Base-by-base conservation (phyloP, 2,329 filamentous ascomycete genomes). In the Hypoxylon sp. region DNA sequence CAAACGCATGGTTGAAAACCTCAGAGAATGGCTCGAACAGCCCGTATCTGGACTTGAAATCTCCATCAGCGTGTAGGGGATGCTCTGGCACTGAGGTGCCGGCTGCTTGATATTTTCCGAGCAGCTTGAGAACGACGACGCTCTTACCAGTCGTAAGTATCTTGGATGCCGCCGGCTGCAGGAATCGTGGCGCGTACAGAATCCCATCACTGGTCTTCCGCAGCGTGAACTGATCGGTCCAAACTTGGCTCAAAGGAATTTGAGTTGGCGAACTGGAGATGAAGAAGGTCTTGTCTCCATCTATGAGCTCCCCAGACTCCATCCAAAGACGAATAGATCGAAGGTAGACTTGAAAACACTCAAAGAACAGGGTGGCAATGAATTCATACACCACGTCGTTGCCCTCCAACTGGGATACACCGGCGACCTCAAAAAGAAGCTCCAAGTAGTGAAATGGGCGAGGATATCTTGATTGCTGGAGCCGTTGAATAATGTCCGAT, bases 121-220 rank as follows among this genome's bases (percentile, higher is more conserved):
- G 79, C 43, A 88, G 84, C 58, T 88, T 88, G n/a, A 97, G 77
- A 40, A 97, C 89, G 1, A 95, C 85, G 52, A 95, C 88, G 67
- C 89, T 96, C 74, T 97, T 97, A 0, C 94, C 94, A 1, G 91
- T 88, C 1, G 88, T 92, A 67, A 97, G 94, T 31, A 97, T 91
- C 60, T 87, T 89, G 20, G 79, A 77, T 0, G 85, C 86, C 1
- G 88, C 84, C 2, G 88, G 82, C 33, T 87, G 84, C 3, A 97
- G 79, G 63, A 97, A 97, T 2, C 77, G 81, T 0, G 94, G 93
- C 0, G 88, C 87, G 66, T 89, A 86, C 1, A 92, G 73, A 1
- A 76, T 75, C 13, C 87, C 86, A 37, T 85, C 78, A 2, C 81
- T 73, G 0, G 86, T 85, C 10, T 77, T 79, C 21, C 88, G 84